Conservation (phyloP, 192 early-diverging fungal genomes). For the Obelidium mucronatum region DNA sequence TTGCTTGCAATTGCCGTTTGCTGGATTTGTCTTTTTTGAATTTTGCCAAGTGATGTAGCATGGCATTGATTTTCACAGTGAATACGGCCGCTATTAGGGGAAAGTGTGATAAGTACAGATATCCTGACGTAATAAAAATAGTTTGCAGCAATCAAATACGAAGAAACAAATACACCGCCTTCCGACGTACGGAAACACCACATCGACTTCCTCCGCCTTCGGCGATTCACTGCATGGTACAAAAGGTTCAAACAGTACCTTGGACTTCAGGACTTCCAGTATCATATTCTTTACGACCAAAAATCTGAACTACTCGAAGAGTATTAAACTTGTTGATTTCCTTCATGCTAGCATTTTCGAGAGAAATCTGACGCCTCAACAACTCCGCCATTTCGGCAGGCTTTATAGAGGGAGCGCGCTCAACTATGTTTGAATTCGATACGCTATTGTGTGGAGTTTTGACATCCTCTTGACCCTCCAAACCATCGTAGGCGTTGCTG, state of each 20-base stretch:
- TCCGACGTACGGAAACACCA: too few species aligned
- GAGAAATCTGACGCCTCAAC: conserved; percentile 67
- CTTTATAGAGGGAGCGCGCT: too few species aligned
- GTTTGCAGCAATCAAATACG: conserved; percentile 22
- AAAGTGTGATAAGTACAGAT: not conserved
- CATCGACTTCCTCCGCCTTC: not conserved
- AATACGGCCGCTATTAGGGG: conserved; percentile 92
- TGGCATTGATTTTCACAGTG: conserved; percentile 87
- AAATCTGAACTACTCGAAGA: conserved; percentile 73
- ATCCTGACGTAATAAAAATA: conserved; percentile 27
- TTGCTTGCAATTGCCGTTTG: conserved; percentile 80
- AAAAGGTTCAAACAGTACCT: too few species aligned
- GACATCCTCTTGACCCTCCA: too few species aligned
- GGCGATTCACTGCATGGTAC: too few species aligned
- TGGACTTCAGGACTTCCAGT: conserved; percentile 95
- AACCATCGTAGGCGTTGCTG: conserved; percentile 6
- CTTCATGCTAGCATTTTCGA: conserved; percentile 84
- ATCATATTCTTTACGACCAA: conserved; percentile 79
- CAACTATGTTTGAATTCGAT: not conserved
- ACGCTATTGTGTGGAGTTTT: conserved; percentile 3
- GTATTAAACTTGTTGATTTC: conserved; percentile 81
- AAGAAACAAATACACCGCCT: not conserved
- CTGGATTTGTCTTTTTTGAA: conserved; percentile 91
- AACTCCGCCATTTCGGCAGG: conserved; percentile 53
- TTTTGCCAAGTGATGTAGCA: conserved; percentile 78